Base-by-base conservation (phyloP, 225 moss, liverwort and hornwort genomes). In the Physcomitrium patens region DNA sequence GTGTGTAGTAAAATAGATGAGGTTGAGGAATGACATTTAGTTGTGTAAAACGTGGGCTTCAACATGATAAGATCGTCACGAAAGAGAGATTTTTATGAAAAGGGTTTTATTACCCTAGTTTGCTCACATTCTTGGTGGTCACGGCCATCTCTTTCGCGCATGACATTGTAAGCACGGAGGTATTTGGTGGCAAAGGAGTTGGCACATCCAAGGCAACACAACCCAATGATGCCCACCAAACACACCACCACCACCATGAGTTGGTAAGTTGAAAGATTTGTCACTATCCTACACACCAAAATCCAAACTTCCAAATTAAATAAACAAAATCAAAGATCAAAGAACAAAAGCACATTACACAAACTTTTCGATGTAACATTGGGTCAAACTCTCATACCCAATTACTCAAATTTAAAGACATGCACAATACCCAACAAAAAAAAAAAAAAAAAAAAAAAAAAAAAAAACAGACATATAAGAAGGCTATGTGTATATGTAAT, bases 61-160 rank as follows among this genome's bases (percentile, higher is more conserved):
- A 24, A 24, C 24, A 24, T 24, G 31, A 37, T 1, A 2, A 37
- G 1, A 37, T 37, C 5, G 31, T 7, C 0, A 4, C 2, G 60
- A 14, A 58, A 43, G 14, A 70, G 45, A 65, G 55, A 48, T 26
- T n/a, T n/a, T n/a, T 17, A 8, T 20, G 65, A 66, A 41, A 15
- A 15, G 53, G 12, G n/a, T n/a, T 24, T 49, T 43, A 65, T 58
- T 64, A 82, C 84, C 67, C 87, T 74, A 57, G 57, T 84, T 31
- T 87, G 84, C 10, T 84, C 84, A 77, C 84, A 82, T 48, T 81
- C 84, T 52, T 67, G 68, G 52, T 84, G 79, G 37, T 84, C 87
- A 27, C 58, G 84, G 56, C 73, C 56, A 53, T 79, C 71, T 63
- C 67, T 84, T 37, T 76, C 74, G 60, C 79, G 63, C 48, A 68